phyloP scores from a whole-genome alignment of 352 stramenopile genomes.

The Blastocystis sp. region DNA sequence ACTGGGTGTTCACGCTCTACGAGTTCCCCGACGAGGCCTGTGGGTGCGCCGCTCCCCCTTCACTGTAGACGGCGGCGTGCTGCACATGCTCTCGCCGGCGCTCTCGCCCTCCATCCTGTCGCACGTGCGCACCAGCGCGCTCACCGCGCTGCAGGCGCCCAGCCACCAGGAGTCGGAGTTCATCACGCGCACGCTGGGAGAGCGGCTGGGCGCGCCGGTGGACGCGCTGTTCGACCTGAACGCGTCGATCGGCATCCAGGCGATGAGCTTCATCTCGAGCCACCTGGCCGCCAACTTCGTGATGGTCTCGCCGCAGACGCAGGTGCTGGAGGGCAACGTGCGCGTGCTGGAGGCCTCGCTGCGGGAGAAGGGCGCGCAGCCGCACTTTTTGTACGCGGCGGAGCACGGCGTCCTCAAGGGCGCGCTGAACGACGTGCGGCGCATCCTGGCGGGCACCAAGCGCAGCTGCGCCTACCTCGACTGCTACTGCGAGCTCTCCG shows the following conservation, averaged over 20 bases:
- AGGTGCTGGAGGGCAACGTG: slow-evolving; percentile 2
- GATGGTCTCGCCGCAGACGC: slow-evolving; percentile 22
- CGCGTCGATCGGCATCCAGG: slow-evolving; percentile 27
- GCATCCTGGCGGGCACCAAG: background rate
- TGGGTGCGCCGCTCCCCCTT: background rate
- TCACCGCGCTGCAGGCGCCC: background rate
- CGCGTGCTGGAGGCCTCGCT: background rate
- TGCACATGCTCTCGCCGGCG: slow-evolving; percentile 52
- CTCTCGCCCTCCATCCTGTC: slow-evolving; percentile 9
- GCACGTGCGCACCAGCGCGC: background rate
- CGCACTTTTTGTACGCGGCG: background rate
- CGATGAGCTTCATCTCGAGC: slow-evolving; percentile 41
- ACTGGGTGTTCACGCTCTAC: slow-evolving; percentile 59
- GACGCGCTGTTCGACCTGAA: slow-evolving; percentile 31
- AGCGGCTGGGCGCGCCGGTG: background rate
- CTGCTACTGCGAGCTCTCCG: background rate
- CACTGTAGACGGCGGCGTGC: slow-evolving; percentile 50
- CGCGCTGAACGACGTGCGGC: background rate
- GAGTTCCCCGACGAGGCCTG: slow-evolving; percentile 46
- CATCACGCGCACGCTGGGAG: background rate
- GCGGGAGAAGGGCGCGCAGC: background rate
- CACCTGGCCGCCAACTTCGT: background rate
- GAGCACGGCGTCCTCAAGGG: slow-evolving; percentile 8
- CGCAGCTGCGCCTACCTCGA: background rate
- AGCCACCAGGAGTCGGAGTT: slow-evolving; percentile 19